Conservation (phyloP, 495 filamentous ascomycete species). For the Wilcoxina mikolae region DNA sequence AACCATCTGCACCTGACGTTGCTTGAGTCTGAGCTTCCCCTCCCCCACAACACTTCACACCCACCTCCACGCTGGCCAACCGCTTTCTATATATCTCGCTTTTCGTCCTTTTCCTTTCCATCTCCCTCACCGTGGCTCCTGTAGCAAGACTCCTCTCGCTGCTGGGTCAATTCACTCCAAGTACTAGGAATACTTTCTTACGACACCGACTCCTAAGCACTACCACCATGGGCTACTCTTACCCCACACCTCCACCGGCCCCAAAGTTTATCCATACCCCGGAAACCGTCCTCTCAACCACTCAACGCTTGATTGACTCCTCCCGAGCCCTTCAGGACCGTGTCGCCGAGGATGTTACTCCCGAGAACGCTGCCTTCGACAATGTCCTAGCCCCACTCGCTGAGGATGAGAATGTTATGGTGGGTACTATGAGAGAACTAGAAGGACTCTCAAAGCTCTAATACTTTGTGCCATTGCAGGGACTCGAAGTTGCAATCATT, state of each 20-base stretch:
- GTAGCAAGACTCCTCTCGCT: slow-evolving; percentile 31
- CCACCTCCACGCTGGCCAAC: background rate
- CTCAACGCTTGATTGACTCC: slow-evolving; percentile 54
- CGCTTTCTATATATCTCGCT: slow-evolving; percentile 6
- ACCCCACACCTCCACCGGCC: slow-evolving; percentile 44
- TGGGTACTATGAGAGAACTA: slow-evolving; percentile 5
- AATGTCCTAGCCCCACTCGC: slow-evolving; percentile 50
- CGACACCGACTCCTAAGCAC: slow-evolving; percentile 30
- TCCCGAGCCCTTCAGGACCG: slow-evolving; percentile 59
- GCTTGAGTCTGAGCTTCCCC: background rate
- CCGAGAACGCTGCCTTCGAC: slow-evolving; percentile 50
- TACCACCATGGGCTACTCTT: slow-evolving; percentile 52
- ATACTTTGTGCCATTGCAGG: too few species aligned
- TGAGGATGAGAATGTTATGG: slow-evolving; percentile 50
- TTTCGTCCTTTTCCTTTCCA: slow-evolving; percentile 17
- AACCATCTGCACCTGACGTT: background rate
- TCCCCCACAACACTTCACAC: background rate
- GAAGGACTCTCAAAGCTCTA: too few species aligned
- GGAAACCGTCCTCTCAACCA: slow-evolving; percentile 57
- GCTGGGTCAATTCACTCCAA: slow-evolving; percentile 22
- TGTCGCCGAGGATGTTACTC: slow-evolving; percentile 52
- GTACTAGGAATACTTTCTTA: slow-evolving; percentile 41
- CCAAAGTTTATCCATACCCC: slow-evolving; percentile 62
- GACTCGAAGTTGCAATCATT: slow-evolving; percentile 11
- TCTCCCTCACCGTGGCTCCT: slow-evolving; percentile 33